Base-by-base conservation (phyloP, 1,284 basidiomycete species). In the Cronartium quercuum region DNA sequence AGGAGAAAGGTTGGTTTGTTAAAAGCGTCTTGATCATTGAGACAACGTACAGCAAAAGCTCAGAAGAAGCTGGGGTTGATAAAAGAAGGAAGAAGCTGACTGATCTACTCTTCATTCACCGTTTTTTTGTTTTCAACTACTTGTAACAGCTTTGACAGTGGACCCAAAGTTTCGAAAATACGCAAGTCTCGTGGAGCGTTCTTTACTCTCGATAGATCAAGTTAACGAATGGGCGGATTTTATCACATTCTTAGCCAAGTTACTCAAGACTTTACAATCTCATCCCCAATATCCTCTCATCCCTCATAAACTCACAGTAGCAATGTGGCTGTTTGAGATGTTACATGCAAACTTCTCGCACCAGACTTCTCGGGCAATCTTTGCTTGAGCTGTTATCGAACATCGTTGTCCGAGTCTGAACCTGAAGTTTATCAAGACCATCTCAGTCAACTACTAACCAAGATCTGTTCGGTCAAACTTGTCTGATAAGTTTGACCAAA, bases 171-270 rank as follows among this genome's bases (percentile, higher is more conserved):
- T 90, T 85, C 93, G 92, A 85, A 97, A 97, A 83, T 98, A 94
- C 83, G 86, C 89, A 0, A 87, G 89, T 68, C 89, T 92, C 79
- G 90, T 99, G 68, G 96, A 98, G 81, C 90, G 90, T 82, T 92
- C 91, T 77, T 85, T 99, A 37, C 90, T 89, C 77, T 90, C 91
- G 0, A 98, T 99, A 80, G 94, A 98, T 81, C 92, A 88, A 81
- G 92, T 98, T 76, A 92, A 95, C 77, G 96, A 99, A 84, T 99
- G 96, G 96, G 95, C 96, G 76, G 96, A 99, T 84, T 98, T 95
- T 82, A 98, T 98, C 81, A 91, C 95, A 58, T 98, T 98, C 83
- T 84, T 99, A 80, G 94, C 94, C 79, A 90, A 94, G 77, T 83
- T 99, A 75, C 88, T 97, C 78, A 98, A 98, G 92, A 91, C 94